Percentiles rank a stretch among this genome's conserved stretches.
phyloP scores from a whole-genome alignment of 2,329 filamentous ascomycete species.

The Lasiodiplodia gonubiensis region DNA sequence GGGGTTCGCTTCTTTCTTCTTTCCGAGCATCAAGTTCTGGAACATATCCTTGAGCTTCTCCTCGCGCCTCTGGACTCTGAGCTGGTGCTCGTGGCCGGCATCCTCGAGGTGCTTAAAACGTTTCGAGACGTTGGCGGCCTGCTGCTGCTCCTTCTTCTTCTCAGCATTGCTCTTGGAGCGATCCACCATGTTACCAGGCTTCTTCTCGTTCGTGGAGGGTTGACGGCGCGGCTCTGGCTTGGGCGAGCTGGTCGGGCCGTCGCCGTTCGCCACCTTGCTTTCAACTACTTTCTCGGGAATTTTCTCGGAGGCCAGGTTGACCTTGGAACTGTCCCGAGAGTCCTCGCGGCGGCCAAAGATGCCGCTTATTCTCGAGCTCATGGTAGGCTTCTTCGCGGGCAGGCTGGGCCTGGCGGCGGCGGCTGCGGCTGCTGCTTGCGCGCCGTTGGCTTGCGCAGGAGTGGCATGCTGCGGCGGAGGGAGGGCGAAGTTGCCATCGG shows the following conservation, averaged over 20 bases:
- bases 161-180: constrained; percentile 31
- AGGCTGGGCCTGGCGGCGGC: constrained; percentile 41
- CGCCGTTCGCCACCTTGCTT: constrained; percentile 38
- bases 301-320: constrained; percentile 29
- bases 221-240: constrained; percentile 41
- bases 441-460: constrained; percentile 35
- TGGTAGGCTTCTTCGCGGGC: constrained; percentile 44
- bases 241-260: constrained; percentile 32
- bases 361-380: constrained; percentile 50
- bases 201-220: constrained; percentile 38
- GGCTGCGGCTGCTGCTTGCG: constrained; percentile 3
- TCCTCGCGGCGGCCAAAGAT: constrained; percentile 42
- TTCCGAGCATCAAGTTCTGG: constrained; percentile 78
- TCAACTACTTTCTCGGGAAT: constrained; percentile 39
- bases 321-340: constrained; percentile 37
- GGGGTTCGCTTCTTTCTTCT: constrained; percentile 74
- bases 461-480: constrained; percentile 36
- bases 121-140: constrained; percentile 37
- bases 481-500: constrained; percentile 41
- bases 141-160: constrained; percentile 37
- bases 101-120: constrained; percentile 66
- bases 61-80: constrained; percentile 88
- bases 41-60: constrained; percentile 95
- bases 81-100: constrained; percentile 82
- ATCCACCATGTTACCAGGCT: constrained; percentile 8